Evolutionary conservation across 495 filamentous ascomycete species (phyloP).

Genomic region (Penicillium steckii): DNA sequence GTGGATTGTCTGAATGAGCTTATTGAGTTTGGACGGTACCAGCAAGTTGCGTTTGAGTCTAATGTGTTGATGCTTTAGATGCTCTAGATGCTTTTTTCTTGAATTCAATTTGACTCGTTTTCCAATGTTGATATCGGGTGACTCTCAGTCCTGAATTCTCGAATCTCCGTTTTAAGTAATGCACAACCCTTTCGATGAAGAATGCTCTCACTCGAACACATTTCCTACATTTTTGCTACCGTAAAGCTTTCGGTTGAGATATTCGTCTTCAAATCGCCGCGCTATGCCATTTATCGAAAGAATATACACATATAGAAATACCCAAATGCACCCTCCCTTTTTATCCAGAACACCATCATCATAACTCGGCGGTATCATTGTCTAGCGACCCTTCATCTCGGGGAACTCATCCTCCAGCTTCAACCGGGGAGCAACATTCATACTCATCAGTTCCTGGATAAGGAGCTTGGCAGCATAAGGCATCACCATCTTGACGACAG

Average conservation of each 20-base stretch:
- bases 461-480: constrained; percentile 98
- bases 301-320: constrained; percentile 18
- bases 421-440: constrained; percentile 89
- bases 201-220: no score
- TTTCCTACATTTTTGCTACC: no score
- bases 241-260: no score
- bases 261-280: constrained; percentile 23
- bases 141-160: no score
- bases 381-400: constrained; percentile 40
- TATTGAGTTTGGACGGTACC: constrained; percentile 29
- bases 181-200: no score
- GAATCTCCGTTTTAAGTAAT: no score
- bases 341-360: constrained; percentile 15
- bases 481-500: constrained; percentile 87
- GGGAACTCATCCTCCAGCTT: constrained; percentile 92
- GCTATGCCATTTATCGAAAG: constrained; percentile 31
- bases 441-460: constrained; percentile 93
- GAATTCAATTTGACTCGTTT: constrained; percentile 2
- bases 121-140: no score
- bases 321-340: constrained; percentile 2
- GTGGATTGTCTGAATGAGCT: constrained; percentile 27
- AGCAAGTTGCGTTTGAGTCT: constrained; percentile 36
- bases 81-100: background rate
- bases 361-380: constrained; percentile 2
- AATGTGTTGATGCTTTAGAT: constrained; percentile 22